Evolutionary conservation across 192 early-diverging fungal species (phyloP), one percentile per base, ranked within the genome.

Genomic region (Coemansia sp.): DNA sequence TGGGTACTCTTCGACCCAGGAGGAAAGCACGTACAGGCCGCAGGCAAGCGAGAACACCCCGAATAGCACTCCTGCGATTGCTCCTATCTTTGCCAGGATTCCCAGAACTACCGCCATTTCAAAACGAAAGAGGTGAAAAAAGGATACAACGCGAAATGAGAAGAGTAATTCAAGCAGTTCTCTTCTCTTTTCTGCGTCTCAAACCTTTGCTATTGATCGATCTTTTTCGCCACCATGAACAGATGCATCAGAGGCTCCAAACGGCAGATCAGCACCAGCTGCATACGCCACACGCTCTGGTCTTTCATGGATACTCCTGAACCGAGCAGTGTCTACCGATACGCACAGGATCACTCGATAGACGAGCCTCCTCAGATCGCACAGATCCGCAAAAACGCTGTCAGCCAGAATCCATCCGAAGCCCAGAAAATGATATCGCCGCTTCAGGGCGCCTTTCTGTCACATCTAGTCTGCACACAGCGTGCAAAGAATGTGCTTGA

Each of bases 401-500:
- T 59, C 11, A 52, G 41, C 11, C 19, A 40, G 3, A 25, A 66
- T 37, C 59, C 55, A 1, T 4, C 19, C 22, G 66, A 57, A 9
- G 73, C 73, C 11, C 63, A 60, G 43, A 76, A 69, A 46, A 76
- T 76, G 73, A 50, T 76, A 12, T 76, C 73, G 14, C 73, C 73
- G 11, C 42, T 76, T 4, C 73, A 76, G 30, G 73, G 67, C 33
- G 59, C 64, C 5, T 76, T 76, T 47, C 57, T 76, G 50, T 40
- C 67, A 44, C 60, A 61, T 39, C 53, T 76, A 6, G 66, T 76
- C 23, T 53, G 52, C 53, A 48, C 48, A 9, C 60, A 66, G 13
- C 17, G 40, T 24, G 54, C 87, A 0, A 27, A 53, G 0, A n/a
- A 17, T 0, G 66, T 87, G 8, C 75, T 91, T 0, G 89, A 91